Evolutionary conservation across 2,329 filamentous ascomycete genomes (phyloP), one percentile per base, ranked within the genome.

Genomic region (Claviceps digitariae): DNA sequence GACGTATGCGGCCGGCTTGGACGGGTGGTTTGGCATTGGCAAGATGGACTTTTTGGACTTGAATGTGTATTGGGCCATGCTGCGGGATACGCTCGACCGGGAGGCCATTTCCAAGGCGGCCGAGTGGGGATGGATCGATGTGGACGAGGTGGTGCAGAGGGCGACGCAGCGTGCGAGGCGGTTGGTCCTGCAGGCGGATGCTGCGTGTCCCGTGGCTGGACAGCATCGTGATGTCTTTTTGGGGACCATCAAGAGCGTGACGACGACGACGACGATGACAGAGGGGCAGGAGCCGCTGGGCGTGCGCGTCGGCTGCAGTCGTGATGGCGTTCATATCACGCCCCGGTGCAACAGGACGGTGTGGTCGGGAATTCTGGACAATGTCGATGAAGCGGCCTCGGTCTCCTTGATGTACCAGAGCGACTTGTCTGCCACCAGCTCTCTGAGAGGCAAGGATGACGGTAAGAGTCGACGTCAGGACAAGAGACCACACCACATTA

Each of bases 21-120:
- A 57, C 3, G 29, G 34, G 4, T 64, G 59, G 53, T 48, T 52
- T 7, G 55, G 56, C 1, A 50, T 47, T 1, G 51, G 51, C 0
- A 46, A 45, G 9, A 40, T 54, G 15, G 59, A 59, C 23, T 67
- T 67, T 47, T 41, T 66, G 10, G 52, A 54, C 6, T 36, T 67
- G 13, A 36, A 55, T 4, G 57, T 66, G 1, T 59, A 65, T 20
- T 38, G 44, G 9, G 41, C 53, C 8, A 54, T 66, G 8, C 27
- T 64, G 4, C 55, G 57, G 23, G 60, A 65, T 5, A 54, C 46
- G 10, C 38, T 61, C 25, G 61, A 64, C 25, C 48, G 40, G 13
- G 50, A 53, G 5, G 38, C 53, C 17, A 31, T 64, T 6, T 20
- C 50, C 15, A 51, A 48, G 5, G 57, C 56, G 3, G 20, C 49